Evolutionary conservation across 139 green algal species (phyloP).

Genomic region (Chlamydomonas incerta): DNA sequence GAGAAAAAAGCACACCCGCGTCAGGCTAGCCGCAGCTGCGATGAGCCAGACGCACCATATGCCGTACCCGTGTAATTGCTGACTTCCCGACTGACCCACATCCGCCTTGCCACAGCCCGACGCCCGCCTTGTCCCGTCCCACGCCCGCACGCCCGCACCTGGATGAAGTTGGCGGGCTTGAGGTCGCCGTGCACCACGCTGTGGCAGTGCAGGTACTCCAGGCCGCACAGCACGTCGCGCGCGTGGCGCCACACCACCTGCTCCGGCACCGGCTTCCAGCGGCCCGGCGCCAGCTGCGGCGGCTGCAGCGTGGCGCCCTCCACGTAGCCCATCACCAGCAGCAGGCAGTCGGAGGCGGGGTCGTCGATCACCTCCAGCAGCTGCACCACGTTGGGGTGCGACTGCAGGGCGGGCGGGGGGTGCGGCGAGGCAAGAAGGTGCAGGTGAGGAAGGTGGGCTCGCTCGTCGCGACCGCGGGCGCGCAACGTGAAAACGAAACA

Average conservation of each 20-base stretch:
- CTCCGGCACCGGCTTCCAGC: conserved; percentile 58
- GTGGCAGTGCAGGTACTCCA: conserved; percentile 72
- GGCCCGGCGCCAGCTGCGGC: neutral
- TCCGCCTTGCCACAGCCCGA: no score
- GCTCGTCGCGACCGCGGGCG: no score
- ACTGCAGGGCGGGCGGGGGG: neutral
- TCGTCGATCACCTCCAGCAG: conserved; percentile 66
- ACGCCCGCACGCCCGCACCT: neutral
- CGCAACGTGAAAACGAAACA: no score
- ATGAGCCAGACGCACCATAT: no score
- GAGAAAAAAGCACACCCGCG: neutral
- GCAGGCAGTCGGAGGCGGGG: conserved; percentile 62
- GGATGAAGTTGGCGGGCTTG: conserved; percentile 63
- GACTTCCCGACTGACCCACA: no score
- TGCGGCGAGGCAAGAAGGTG: neutral
- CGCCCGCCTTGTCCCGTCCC: no score
- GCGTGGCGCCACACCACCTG: conserved; percentile 46
- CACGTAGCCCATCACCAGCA: conserved; percentile 77
- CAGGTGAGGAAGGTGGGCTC: neutral
- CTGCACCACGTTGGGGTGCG: conserved; percentile 71
- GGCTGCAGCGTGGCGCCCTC: conserved; percentile 60
- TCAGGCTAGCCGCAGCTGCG: no score
- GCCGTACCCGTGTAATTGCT: no score
- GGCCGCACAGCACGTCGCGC: conserved; percentile 56
- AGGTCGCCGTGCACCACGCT: conserved; percentile 66